Percentiles rank a stretch among this genome's conserved stretches.
Evolutionary conservation across 2,329 filamentous ascomycete species (phyloP).

Genomic region (Beauveria rudraprayagi): DNA sequence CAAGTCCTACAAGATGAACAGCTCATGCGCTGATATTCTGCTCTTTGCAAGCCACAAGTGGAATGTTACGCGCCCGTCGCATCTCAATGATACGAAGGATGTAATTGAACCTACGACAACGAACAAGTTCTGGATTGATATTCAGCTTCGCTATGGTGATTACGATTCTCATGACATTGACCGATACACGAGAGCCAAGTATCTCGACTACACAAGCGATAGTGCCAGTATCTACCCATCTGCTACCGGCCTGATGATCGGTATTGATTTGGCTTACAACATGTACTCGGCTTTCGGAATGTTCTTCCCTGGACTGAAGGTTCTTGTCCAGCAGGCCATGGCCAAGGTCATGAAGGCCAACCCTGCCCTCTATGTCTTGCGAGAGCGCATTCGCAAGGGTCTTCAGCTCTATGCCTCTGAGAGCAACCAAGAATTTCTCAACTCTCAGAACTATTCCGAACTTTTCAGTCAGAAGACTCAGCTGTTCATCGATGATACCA

Average conservation of each 20-base stretch:
- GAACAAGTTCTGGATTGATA: conserved; percentile 99
- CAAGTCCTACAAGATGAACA: conserved; percentile 99
- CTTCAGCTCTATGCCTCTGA: conserved; percentile 96
- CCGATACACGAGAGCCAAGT: conserved; percentile 93
- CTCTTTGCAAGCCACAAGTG: conserved; percentile 97
- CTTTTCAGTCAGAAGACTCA: conserved; percentile 99
- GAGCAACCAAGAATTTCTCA: conserved; percentile 97
- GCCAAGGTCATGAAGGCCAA: conserved; percentile 99
- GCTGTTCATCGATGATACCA: conserved; percentile 97
- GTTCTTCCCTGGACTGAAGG: conserved; percentile 97
- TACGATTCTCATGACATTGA: conserved; percentile 99
- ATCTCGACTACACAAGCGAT: conserved; percentile 96
- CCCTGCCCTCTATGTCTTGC: conserved; percentile 87
- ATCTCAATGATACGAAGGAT: conserved; percentile 94
- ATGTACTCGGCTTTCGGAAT: conserved; percentile 96
- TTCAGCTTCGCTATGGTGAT: conserved; percentile 92
- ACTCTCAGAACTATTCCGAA: conserved; percentile 98
- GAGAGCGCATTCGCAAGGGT: conserved; percentile 97
- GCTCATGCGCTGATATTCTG: conserved; percentile 93
- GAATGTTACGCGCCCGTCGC: conserved; percentile 90
- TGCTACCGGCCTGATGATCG: conserved; percentile 93
- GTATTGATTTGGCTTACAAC: conserved; percentile 96
- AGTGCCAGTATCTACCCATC: conserved; percentile 98
- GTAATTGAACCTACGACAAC: conserved; percentile 88
- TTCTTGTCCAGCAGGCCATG: conserved; percentile 95